Evolutionary conservation across 2,329 filamentous ascomycete genomes (phyloP), one percentile per base, ranked within the genome.

Genomic region (Zasmidium angulare): DNA sequence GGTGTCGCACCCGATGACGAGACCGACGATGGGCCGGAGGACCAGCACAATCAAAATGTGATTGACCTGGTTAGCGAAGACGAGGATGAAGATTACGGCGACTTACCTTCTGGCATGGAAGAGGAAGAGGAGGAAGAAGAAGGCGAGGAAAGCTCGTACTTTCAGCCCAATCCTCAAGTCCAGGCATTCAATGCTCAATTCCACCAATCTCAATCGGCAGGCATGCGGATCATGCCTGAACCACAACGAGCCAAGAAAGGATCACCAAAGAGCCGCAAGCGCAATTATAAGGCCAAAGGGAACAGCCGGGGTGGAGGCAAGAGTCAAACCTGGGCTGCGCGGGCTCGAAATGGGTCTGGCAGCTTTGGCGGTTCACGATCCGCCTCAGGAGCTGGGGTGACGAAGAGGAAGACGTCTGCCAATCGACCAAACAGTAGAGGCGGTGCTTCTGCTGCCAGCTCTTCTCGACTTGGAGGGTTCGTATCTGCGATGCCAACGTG

Each of bases 31-130:
- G 72, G 75, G n/a, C 50, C 63, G 3, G 68, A 77, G 26, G 80
- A 83, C 66, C 80, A 78, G 1, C 83, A 85, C 63, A 81, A 81
- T 43, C 66, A 72, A 49, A 78, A 77, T 51, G 76, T 82, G 21
- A 78, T 82, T 52, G 75, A 81, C 52, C 74, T 82, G 21, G 75
- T 75, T 60, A 77, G 75, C 59, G 75, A 76, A 55, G 76, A 76
- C 59, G 75, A 76, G 55, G 76, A 76, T 26, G 72, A 73, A 29
- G 73, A 71, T 71, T 75, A 76, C 56, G 80, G 78, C 61, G 77
- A 77, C 53, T 74, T 79, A 77, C 76, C 58, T 70, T 75, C 36
- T 47, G 75, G 24, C 12, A 55, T 55, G 53, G 47, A 55, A 23
- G 29, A 55, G 10, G 43, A 54, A 6, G 59, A 78, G 31, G 77